Evolutionary conservation across 805 yeast species (phyloP), one percentile per base, ranked within the genome.

Genomic region (Candida nanaspora): DNA sequence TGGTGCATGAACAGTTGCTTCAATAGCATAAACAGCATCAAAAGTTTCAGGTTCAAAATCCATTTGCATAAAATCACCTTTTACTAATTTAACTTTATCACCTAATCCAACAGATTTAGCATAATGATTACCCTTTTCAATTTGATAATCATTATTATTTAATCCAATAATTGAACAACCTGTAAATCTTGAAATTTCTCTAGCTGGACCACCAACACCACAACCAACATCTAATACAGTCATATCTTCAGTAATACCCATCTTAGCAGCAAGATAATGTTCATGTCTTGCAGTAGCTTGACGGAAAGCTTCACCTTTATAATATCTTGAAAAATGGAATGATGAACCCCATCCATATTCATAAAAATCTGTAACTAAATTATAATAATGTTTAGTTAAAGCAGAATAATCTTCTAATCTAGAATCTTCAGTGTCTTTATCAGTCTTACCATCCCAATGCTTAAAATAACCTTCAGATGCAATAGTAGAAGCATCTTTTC

Each of bases 281-380:
- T 91, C 98, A 65, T 91, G 98, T 71, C 95, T 82, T 30, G 98
- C 98, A 50, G 86, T 80, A 33, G 97, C 95, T 66, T 91, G 98
- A 56, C 77, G 69, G 70, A 93, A 93, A 19, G 93, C 79, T 69
- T 93, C 98, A 48, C 97, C 97, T 59, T 72, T 74, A 71, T 86
- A 91, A 70, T 82, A 93, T 56, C 96, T 80, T 33, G 95, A 86
- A 65, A 93, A 93, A 66, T 93, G 98, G 86, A 93, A 93, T 14
- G 96, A 86, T 15, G 96, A 76, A 50, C 98, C 98, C 98, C 98
- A 93, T 38, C 98, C 98, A 65, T 93, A 91, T 69, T 93, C 98
- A 73, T 93, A 93, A 57, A 93, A 93, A 66, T 91, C 98, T 23
- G 98, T 93, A 38, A 86, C 97, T 60, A 91, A 79, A 69, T 93